Evolutionary conservation across 208 protist genomes (phyloP).

Genomic region (Porcisia hertigi): DNA sequence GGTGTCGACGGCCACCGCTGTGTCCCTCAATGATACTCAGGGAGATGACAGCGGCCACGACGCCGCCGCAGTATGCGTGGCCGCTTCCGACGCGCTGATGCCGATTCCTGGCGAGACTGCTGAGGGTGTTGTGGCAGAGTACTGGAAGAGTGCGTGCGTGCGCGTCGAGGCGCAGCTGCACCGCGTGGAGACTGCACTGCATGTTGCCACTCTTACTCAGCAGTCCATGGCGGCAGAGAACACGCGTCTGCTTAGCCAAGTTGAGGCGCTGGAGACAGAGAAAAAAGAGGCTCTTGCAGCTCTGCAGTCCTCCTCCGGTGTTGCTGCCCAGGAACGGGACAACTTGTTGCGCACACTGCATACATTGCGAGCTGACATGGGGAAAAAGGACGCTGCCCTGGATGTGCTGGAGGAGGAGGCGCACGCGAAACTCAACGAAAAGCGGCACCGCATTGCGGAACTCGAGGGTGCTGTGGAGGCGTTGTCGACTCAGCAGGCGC

Average conservation of each 20-base stretch:
- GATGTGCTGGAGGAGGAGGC: conserved; percentile 71
- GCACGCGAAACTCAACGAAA: conserved; percentile 67
- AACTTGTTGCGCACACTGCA: conserved; percentile 76
- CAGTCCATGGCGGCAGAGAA: conserved; percentile 52
- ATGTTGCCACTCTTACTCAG: conserved; percentile 39
- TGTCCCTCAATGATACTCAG: background rate
- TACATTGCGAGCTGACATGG: conserved; percentile 64
- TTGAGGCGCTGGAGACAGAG: conserved; percentile 33
- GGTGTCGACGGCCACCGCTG: conserved; percentile 5
- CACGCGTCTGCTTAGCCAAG: conserved; percentile 45
- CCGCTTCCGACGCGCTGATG: background rate
- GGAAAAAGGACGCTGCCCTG: conserved; percentile 56
- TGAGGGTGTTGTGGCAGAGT: conserved; percentile 9
- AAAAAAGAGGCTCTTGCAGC: conserved; percentile 16
- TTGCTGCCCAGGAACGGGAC: conserved; percentile 52
- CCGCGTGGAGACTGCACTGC: conserved; percentile 40
- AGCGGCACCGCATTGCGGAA: conserved; percentile 60
- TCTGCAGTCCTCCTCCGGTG: conserved; percentile 1
- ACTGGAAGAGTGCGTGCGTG: conserved; percentile 35
- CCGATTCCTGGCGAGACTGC: background rate
- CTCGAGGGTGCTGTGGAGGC: conserved; percentile 50
- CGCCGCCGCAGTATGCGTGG: background rate
- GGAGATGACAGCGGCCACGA: background rate
- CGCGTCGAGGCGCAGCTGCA: conserved; percentile 29
- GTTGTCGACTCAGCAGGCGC: conserved; percentile 22